Percentiles rank a stretch among this genome's conserved stretches.
phyloP scores from a whole-genome alignment of 2,329 filamentous ascomycete genomes.

The Trichoderma arundinaceum region DNA sequence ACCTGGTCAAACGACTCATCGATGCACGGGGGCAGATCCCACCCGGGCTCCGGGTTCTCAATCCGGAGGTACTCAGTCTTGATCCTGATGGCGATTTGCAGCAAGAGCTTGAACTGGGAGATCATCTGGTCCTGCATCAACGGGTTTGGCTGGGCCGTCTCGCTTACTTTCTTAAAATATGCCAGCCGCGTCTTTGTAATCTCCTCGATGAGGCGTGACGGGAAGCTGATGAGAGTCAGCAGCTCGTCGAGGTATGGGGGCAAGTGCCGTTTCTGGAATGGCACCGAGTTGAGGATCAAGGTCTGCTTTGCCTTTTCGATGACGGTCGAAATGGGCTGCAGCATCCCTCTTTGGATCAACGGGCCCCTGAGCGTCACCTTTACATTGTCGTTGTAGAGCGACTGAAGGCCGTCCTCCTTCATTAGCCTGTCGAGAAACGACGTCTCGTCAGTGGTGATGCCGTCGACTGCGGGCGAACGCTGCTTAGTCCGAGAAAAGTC shows the following conservation, averaged over 20 bases:
- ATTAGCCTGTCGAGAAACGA: conserved; percentile 93
- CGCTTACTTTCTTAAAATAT: conserved; percentile 94
- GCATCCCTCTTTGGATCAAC: conserved; percentile 75
- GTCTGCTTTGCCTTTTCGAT: conserved; percentile 94
- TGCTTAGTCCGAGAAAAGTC: conserved; percentile 82
- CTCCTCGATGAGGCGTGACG: conserved; percentile 92
- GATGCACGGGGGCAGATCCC: conserved; percentile 94
- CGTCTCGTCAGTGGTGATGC: conserved; percentile 80
- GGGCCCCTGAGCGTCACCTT: conserved; percentile 68
- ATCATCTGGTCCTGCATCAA: conserved; percentile 99
- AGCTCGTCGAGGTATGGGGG: conserved; percentile 97
- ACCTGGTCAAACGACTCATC: conserved; percentile 95
- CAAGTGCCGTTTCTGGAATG: conserved; percentile 86
- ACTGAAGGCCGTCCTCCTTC: conserved; percentile 94
- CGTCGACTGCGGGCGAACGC: conserved; percentile 67
- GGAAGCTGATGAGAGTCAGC: conserved; percentile 95
- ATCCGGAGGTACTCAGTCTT: conserved; percentile 87
- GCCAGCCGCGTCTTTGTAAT: conserved; percentile 90
- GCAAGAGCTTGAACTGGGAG: conserved; percentile 88
- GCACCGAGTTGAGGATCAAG: conserved; percentile 81
- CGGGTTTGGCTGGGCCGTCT: conserved; percentile 86
- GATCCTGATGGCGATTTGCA: conserved; percentile 89
- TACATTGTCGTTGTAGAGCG: conserved; percentile 76
- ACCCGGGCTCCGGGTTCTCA: conserved; percentile 84
- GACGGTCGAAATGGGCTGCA: conserved; percentile 80